phyloP scores from a whole-genome alignment of 2,329 filamentous ascomycete genomes.

The Myotisia sp. region DNA sequence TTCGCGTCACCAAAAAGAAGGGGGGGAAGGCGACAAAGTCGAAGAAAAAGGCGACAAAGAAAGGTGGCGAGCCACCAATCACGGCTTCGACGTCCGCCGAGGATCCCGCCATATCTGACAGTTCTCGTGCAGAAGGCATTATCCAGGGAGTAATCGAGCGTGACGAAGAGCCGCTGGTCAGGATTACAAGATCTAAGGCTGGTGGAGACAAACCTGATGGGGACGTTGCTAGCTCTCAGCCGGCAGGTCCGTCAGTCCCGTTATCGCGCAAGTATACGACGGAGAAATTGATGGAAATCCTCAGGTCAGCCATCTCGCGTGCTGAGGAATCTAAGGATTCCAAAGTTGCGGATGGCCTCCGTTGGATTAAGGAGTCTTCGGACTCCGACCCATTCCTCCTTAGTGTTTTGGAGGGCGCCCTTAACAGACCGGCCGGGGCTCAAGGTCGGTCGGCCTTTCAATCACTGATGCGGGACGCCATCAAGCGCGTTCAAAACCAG shows the following conservation, averaged over 20 bases:
- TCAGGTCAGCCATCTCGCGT: constrained; percentile 18
- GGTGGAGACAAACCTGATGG: constrained; percentile 8
- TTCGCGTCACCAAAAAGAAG: constrained; percentile 6
- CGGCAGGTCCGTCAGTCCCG: constrained; percentile 8
- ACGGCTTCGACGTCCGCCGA: constrained; percentile 12
- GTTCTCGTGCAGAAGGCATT: constrained; percentile 4
- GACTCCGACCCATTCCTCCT: constrained; percentile 21
- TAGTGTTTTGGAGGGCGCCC: constrained; percentile 19
- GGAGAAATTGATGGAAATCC: constrained; percentile 17
- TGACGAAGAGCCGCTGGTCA: constrained; percentile 5
- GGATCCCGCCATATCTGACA: constrained; percentile 7
- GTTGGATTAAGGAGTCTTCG: constrained; percentile 18
- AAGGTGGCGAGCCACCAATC: constrained; percentile 12
- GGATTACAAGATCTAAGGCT: constrained; percentile 8
- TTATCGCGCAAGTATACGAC: constrained; percentile 16
- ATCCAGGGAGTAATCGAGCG: constrained; percentile 4
- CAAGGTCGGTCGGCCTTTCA: constrained; percentile 20
- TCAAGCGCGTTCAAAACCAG: constrained; percentile 12
- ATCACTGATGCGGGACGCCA: constrained; percentile 18
- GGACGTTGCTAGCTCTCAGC: constrained; percentile 10
- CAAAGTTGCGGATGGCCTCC: constrained; percentile 19
- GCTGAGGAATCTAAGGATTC: constrained; percentile 19
- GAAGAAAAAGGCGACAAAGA: constrained; percentile 9
- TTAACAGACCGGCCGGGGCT: constrained; percentile 17
- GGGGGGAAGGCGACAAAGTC: constrained; percentile 7